These are phyloP conservation scores for Allium sativum DNA, from an alignment of 106 monocot species.

Conservation along the genomic window DNA sequence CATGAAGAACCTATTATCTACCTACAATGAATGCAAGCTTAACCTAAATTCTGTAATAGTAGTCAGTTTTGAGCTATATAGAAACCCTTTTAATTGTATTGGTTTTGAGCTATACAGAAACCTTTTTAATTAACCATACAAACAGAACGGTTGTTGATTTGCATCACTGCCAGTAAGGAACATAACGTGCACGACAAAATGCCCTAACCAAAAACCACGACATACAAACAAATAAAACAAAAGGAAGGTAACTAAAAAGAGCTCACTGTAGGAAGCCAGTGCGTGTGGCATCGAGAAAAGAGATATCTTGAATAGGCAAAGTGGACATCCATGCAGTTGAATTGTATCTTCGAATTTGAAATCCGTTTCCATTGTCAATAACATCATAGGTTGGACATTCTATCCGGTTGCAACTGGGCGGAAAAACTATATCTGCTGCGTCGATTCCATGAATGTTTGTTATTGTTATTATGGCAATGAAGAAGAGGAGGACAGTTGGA, in stretches of 20 bases:
- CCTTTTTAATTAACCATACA: too few species aligned
- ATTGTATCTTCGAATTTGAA: constrained; percentile 75
- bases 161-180: not conserved
- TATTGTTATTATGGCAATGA: too few species aligned
- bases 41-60: too few species aligned
- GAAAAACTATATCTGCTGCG: constrained; percentile 10
- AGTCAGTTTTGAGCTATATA: too few species aligned
- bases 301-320: constrained; percentile 51
- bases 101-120: too few species aligned
- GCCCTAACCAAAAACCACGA: not conserved
- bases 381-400: constrained; percentile 74
- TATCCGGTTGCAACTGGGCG: constrained; percentile 61
- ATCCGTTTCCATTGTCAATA: constrained; percentile 48
- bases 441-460: too few species aligned
- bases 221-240: not conserved
- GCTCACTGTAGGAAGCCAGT: constrained; percentile 61
- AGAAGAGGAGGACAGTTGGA: too few species aligned
- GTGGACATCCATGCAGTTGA: constrained; percentile 54
- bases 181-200: constrained; percentile 11
- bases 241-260: not conserved
- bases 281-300: constrained; percentile 57
- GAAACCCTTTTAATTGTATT: too few species aligned
- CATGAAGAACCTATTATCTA: too few species aligned
- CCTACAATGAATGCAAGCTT: too few species aligned
- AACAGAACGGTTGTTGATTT: too few species aligned